Base-by-base conservation (phyloP, 1,284 basidiomycete species). In the Marasmius tenuissimus region DNA sequence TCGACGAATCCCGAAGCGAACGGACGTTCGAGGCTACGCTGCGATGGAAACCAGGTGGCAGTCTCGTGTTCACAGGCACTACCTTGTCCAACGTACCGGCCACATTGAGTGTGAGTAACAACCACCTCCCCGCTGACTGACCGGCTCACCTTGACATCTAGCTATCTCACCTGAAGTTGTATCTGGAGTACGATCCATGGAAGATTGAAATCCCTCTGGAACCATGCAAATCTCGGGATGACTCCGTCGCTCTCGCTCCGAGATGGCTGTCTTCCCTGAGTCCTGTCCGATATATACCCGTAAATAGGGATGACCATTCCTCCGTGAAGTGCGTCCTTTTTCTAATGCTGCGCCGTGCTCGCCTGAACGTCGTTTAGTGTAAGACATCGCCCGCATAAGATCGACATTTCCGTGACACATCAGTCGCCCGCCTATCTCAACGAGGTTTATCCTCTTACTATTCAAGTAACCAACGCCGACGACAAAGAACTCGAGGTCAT, bases 391-490 rank as follows among this genome's bases (percentile, higher is more conserved):
- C 81, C 87, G 0, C 90, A 93, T 66, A 75, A 73, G 0, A 67
- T 96, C 1, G 65, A 76, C 4, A 73, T 93, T 4, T 75, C 78
- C 0, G 68, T 94, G 45, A 72, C 76, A 1, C 87, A 94, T 65
- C 73, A 81, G 0, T 73, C 81, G 0, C 87, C 89, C 0, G 92
- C 92, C 0, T 93, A 89, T 72, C 73, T 95, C 27, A 87, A 89
- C 62, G 94, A 96, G 71, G 79, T 84, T 42, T 90, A 90, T 68
- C 86, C 89, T 0, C 86, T 96, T 63, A 71, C 72, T 16, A 77
- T 96, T 42, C 78, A 84, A 45, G 79, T 95, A 12, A 82, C 76
- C 6, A 95, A 93, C 69, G 69, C 76, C 3, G 93, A 96, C 70
- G 82, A 84, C 34, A 78, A 85, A 18, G 80, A 85, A 20, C 73